Base-by-base conservation (phyloP, 2,329 filamentous ascomycete genomes). In the Apiospora sp. region DNA sequence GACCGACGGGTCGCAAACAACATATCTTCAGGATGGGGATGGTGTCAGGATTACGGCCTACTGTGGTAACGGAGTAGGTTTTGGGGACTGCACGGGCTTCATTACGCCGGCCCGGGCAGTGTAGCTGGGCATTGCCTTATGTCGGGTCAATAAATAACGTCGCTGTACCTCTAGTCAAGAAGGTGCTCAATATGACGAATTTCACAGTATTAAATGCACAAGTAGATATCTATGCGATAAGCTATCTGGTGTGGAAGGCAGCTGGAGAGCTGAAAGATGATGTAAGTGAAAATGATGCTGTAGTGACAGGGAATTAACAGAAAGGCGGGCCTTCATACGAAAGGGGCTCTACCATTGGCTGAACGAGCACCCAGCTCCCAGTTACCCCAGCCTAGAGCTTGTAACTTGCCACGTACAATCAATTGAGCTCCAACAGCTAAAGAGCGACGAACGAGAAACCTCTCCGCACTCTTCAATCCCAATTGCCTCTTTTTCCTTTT, bases 51-150 rank as follows among this genome's bases (percentile, higher is more conserved):
- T 84, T 51, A 83, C 78, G 69, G 83, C 58, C 79, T 85, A 73
- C 77, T 82, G 37, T 76, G 86, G 77, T 82, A 84, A 58, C 77
- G 81, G 82, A 19, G 88, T 84, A 71, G 82, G 83, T 0, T 84
- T 84, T 71, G 82, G 82, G 0, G 81, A 84, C 10, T 83, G 82
- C 34, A 74, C 73, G 16, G 76, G 76, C 0, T 74, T 78, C 69
- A 72, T 78, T 13, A 71, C 72, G 16, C 71, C 74, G n/a, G 74
- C 76, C 24, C 71, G 76, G 68, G 41, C 71, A n/a, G 16, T 72
- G 41, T 72, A 68, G 67, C 30, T 6, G 30, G 27, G 7, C 37
- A n/a, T 30, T 13, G 34, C 16, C 51, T 22, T 8, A 0, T 58
- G 51, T 22, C 27, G 16, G 16, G 13, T 34, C 13, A 30, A 22